phyloP scores from a whole-genome alignment of 2,329 filamentous ascomycete species.

The Ilyonectria sp. region DNA sequence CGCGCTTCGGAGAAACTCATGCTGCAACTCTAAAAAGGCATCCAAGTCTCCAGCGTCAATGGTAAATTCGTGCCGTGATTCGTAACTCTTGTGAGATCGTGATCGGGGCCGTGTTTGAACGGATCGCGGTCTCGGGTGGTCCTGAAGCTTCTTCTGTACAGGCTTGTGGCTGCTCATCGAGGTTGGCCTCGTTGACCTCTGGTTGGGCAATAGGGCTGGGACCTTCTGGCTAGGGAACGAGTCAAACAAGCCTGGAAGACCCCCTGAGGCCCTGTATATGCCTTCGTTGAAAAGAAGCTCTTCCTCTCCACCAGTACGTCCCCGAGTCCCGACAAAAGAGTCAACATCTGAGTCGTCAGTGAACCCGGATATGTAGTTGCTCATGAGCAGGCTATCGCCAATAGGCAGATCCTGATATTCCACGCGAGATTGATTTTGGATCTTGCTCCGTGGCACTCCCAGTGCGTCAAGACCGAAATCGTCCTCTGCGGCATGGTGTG shows the following conservation, averaged over 20 bases:
- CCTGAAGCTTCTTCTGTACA: neutral
- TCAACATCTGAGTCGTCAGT: conserved; percentile 50
- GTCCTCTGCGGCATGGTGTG: conserved; percentile 34
- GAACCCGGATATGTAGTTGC: conserved; percentile 40
- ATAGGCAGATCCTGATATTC: conserved; percentile 15
- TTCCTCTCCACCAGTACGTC: conserved; percentile 39
- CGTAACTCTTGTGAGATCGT: conserved; percentile 15
- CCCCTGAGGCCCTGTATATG: conserved; percentile 42
- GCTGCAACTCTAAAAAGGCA: conserved; percentile 38
- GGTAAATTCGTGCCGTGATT: conserved; percentile 25
- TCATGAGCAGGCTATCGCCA: neutral
- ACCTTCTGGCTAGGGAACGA: conserved; percentile 31
- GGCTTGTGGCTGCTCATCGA: neutral
- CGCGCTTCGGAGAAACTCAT: conserved; percentile 28
- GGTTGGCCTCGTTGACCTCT: conserved; percentile 22
- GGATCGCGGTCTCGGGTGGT: neutral
- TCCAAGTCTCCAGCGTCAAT: conserved; percentile 35
- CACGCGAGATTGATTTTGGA: conserved; percentile 21
- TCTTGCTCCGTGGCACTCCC: conserved; percentile 25
- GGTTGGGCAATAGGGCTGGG: conserved; percentile 1
- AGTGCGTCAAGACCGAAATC: conserved; percentile 38
- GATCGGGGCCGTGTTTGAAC: neutral
- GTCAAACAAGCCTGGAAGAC: conserved; percentile 50
- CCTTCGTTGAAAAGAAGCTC: conserved; percentile 47
- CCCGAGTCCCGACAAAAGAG: conserved; percentile 43